Base-by-base conservation (phyloP, 129 eudicot genomes). In the Lactuca sativa region DNA sequence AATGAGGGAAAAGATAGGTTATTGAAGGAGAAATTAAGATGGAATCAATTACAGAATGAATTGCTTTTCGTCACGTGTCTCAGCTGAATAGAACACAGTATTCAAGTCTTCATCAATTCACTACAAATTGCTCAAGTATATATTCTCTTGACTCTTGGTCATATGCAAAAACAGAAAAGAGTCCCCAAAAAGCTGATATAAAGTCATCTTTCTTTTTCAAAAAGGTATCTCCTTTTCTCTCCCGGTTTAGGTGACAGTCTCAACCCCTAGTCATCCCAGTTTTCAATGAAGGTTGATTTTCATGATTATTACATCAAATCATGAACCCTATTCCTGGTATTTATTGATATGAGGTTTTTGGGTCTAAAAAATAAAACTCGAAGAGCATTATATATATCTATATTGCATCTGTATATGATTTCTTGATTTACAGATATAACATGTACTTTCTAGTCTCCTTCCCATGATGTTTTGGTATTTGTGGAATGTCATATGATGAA, bases 31-130 rank as follows among this genome's bases (percentile, higher is more conserved):
- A 74, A 66, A 66, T 74, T 1, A 51, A 34, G 57, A 60, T 70
- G 53, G 66, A 69, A 69, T 76, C 75, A 61, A 62, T 75, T 67
- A 44, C 44, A 59, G 61, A 47, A 8, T 38, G 55, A 59, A 59
- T 69, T 76, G 65, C 75, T 69, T 76, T 76, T 69, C 3, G 58
- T 69, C 81, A 77, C 81, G 81, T 76, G 80, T 68, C 64, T 37
- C 59, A 71, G 36, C 75, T 59, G 75, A 70, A 9, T 59, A 33
- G 3, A 62, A 49, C 69, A 72, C 70, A 51, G 52, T 62, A 72
- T 51, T 72, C 69, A 70, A 70, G 48, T 58, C 58, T 44, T 15
- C 18, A 58, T 75, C 56, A 75, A 49, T 75, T 67, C 6, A 40
- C 62, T 75, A 75, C 80, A 66, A 66, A 66, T 21, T 3, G 61